Evolutionary conservation across 768 basidiomycete genomes (phyloP), one percentile per base, ranked within the genome.

Genomic region (Butyriboletus loyo): DNA sequence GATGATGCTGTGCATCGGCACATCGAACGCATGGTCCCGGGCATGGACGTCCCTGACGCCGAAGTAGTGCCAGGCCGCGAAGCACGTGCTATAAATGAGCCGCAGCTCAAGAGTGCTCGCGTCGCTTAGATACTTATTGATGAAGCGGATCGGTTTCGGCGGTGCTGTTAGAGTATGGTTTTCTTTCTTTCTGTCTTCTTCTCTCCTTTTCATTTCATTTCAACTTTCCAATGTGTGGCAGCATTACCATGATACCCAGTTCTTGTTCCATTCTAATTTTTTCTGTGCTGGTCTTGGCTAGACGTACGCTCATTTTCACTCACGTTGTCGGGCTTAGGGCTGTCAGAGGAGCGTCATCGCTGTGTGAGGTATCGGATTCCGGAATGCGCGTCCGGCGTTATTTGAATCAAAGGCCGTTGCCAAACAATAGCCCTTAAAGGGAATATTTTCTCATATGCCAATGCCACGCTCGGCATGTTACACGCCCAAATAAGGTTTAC

Each of bases 1-100:
- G 69, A 71, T 15, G 67, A 68, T 53, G 68, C 67, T 32, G 63
- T 68, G 37, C 60, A 61, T 43, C 62, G 67, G 7, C 67, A 68
- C 46, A 57, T 70, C 22, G 65, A 69, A 54, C 67, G 67, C 46
- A 60, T 66, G 59, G 41, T 24, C 21, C 58, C 59, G 19, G 58
- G 54, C n/a, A 58, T 57, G 60, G 54, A 61, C 25, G 57, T 52
- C 31, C 53, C 56, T 38, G 66, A 61, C 14, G 58, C 55, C 3
- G 68, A 66, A 31, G 66, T 67, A 21, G 28, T 66, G 7, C 60
- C 58, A 32, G 60, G 55, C 11, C 40, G 36, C 8, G 54, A 54
- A 4, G 58, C 55, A 58, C 49, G 60, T 57, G 48, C 51, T 8
- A 25, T 56, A 5, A 48, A 24, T 34, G 55, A 59, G 17, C 21